Conservation (phyloP, 2,329 filamentous ascomycete genomes). For the Neoscytalidium dimidiatum region DNA sequence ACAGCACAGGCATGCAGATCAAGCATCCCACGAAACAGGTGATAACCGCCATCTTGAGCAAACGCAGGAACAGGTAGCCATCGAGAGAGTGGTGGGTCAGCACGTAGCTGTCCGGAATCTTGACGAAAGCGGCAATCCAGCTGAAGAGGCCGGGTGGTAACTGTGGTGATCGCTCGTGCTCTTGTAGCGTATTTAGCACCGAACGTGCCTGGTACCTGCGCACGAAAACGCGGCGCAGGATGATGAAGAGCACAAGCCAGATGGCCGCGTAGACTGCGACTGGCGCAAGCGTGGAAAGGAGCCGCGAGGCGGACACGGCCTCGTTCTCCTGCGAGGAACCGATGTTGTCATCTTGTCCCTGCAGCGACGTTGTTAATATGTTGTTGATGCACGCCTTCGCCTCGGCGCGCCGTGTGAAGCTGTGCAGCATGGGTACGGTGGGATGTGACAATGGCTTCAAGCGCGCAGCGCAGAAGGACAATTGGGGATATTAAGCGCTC, state of each 20-base stretch:
- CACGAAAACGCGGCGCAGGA: conserved; percentile 50
- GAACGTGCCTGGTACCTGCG: conserved; percentile 59
- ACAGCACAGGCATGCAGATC: conserved; percentile 82
- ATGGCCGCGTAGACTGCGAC: conserved; percentile 52
- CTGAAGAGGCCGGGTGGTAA: conserved; percentile 24
- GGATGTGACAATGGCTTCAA: not conserved
- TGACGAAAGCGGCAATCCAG: conserved; percentile 52
- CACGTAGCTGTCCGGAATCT: conserved; percentile 71
- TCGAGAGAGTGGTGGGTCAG: conserved; percentile 92
- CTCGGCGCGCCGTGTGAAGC: not conserved
- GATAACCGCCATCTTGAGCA: conserved; percentile 59
- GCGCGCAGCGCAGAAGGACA: not conserved
- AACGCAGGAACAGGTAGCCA: conserved; percentile 86
- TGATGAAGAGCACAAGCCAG: conserved; percentile 56
- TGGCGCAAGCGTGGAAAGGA: conserved; percentile 57
- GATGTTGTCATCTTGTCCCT: conserved; percentile 41
- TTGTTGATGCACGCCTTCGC: not conserved
- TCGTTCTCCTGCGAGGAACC: conserved; percentile 47
- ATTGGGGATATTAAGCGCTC: not conserved
- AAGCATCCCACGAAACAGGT: conserved; percentile 60
- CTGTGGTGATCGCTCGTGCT: conserved; percentile 16
- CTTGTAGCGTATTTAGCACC: conserved; percentile 4
- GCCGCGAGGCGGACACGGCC: conserved; percentile 43
- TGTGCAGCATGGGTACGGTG: not conserved
- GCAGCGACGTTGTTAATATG: conserved; percentile 3